Percentiles rank a stretch among this genome's conserved stretches.
Evolutionary conservation across 2,329 filamentous ascomycete species (phyloP).

Genomic region (Balansia obtecta): DNA sequence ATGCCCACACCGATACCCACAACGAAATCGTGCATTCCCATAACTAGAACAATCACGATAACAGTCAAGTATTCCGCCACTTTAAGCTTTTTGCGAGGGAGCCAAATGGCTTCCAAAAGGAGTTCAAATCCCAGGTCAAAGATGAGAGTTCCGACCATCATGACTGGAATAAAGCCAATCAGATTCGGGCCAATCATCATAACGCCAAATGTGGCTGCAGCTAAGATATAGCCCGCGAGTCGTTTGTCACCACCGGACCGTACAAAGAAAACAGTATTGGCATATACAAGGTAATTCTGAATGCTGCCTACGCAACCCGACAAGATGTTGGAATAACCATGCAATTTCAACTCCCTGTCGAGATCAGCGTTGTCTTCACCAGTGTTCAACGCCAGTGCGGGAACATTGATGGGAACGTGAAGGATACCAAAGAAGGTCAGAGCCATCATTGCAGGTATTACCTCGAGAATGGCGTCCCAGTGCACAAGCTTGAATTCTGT

Average conservation of each 20-base stretch:
- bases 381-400: conserved; percentile 77
- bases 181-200: conserved; percentile 77
- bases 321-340: conserved; percentile 84
- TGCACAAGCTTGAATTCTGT: conserved; percentile 69
- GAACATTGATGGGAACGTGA: conserved; percentile 96
- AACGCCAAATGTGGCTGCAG: conserved; percentile 64
- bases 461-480: conserved; percentile 72
- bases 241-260: conserved; percentile 80
- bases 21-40: conserved; percentile 96
- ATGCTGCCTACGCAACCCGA: conserved; percentile 84
- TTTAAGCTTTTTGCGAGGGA: conserved; percentile 80
- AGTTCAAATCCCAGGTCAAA: conserved; percentile 92
- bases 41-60: conserved; percentile 79
- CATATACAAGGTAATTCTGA: conserved; percentile 93
- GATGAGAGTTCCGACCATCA: conserved; percentile 92
- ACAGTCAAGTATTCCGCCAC: conserved; percentile 82
- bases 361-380: conserved; percentile 88
- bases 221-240: conserved; percentile 75
- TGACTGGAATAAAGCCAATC: conserved; percentile 89
- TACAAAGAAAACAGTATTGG: conserved; percentile 95
- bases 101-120: conserved; percentile 75
- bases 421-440: conserved; percentile 95
- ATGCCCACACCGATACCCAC: conserved; percentile 88
- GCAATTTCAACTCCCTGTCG: conserved; percentile 81
- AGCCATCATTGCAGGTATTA: conserved; percentile 88